Evolutionary conservation across 192 early-diverging fungal genomes (phyloP).

Genomic region (Podila horticola): DNA sequence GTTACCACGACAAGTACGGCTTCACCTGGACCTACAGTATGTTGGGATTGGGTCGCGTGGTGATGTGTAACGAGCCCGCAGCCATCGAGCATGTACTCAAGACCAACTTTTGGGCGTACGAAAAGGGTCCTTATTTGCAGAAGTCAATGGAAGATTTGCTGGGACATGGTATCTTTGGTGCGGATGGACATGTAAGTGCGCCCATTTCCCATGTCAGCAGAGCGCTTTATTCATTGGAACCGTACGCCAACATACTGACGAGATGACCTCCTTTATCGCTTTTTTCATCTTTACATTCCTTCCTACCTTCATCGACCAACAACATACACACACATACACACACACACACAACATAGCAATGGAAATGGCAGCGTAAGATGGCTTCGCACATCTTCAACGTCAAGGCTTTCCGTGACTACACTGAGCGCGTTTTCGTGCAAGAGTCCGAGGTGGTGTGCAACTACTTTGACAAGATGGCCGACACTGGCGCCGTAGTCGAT

Average conservation of each 20-base stretch:
- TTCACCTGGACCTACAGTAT: background rate
- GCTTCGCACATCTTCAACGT: conserved; percentile 4
- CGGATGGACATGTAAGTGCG: background rate
- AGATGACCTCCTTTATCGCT: background rate
- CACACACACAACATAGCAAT: background rate
- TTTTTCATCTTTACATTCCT: background rate
- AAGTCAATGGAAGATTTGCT: background rate
- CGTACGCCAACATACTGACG: background rate
- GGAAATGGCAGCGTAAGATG: conserved; percentile 10
- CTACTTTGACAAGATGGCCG: conserved; percentile 15
- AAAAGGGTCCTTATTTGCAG: background rate
- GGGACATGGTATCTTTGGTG: conserved; percentile 1
- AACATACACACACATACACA: background rate
- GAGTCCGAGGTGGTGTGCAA: background rate
- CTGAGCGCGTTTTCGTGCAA: background rate
- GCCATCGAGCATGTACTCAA: conserved; percentile 1
- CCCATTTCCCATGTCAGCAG: background rate
- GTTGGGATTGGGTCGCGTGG: background rate
- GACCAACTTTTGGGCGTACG: conserved; percentile 2
- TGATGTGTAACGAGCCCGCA: background rate
- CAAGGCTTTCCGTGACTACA: conserved; percentile 5
- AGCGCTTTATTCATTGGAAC: background rate
- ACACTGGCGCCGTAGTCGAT: conserved; percentile 30
- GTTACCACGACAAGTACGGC: background rate
- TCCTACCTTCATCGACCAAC: background rate